These are phyloP conservation scores for Ceratobasidium theobromae DNA, from an alignment of 1,284 basidiomycete genomes.

Conservation along the genomic window DNA sequence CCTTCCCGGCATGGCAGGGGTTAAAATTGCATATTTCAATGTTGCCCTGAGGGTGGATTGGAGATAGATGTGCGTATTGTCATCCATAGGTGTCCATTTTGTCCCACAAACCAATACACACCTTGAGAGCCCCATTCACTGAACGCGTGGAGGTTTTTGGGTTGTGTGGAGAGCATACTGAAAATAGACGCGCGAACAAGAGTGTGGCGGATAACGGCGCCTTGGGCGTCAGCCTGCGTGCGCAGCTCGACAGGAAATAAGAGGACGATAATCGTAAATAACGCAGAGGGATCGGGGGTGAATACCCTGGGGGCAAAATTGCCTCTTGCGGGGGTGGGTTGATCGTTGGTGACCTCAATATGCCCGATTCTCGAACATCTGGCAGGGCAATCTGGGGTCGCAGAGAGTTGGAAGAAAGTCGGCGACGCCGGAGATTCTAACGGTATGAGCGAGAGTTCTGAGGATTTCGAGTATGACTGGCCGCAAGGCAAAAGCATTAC, in stretches of 20 bases:
- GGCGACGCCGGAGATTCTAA: not conserved
- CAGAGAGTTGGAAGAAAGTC: not conserved
- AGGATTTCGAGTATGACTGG: not conserved
- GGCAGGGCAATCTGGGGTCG: not conserved
- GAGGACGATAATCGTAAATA: not conserved
- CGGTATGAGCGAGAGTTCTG: not conserved
- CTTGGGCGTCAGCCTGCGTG: not conserved
- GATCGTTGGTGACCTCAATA: not conserved
- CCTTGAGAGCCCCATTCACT: conserved; percentile 14
- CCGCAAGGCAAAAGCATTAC: not conserved
- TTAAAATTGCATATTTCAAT: conserved; percentile 29
- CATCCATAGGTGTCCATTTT: conserved; percentile 9
- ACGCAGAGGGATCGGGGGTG: not conserved
- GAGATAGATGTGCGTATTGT: not conserved
- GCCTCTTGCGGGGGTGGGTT: not conserved
- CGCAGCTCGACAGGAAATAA: conserved; percentile 2
- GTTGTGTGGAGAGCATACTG: not conserved
- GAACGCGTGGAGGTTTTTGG: not conserved
- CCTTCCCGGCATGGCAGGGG: not conserved
- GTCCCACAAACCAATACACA: conserved; percentile 3
- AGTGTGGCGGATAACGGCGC: not conserved
- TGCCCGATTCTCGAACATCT: not conserved
- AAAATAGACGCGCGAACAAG: conserved; percentile 10
- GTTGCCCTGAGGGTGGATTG: not conserved
- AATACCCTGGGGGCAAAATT: not conserved